phyloP scores from a whole-genome alignment of 192 early-diverging fungal genomes.

The Coemansia aciculifera region DNA sequence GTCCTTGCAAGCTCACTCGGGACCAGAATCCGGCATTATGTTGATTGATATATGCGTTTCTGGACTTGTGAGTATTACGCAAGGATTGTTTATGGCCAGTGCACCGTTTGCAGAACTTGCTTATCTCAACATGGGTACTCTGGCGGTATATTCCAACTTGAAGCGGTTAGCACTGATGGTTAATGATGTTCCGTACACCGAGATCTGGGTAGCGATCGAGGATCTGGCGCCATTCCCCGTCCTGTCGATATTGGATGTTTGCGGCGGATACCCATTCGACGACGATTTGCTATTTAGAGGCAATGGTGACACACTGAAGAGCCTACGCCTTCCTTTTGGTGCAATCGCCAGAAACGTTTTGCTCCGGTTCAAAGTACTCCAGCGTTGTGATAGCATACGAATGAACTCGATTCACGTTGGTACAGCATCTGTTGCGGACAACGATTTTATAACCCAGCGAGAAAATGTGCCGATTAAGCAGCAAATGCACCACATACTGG shows the following conservation, averaged over 20 bases:
- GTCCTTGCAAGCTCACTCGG: not conserved
- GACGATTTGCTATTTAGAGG: constrained; percentile 1
- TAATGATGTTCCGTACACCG: not conserved
- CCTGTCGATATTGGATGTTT: not conserved
- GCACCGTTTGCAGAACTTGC: not conserved
- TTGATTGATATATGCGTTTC: not conserved
- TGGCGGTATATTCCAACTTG: not conserved
- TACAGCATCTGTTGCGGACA: not conserved
- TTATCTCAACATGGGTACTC: not conserved
- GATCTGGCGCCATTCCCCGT: not conserved
- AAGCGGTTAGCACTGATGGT: not conserved
- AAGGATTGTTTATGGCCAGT: not conserved
- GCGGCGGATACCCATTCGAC: not conserved
- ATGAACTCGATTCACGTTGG: not conserved
- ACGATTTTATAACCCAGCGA: not conserved
- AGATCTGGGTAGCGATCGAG: not conserved
- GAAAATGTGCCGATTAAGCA: not conserved
- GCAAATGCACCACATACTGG: not conserved
- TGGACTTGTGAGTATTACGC: not conserved
- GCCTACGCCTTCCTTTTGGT: not conserved
- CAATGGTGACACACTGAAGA: not conserved
- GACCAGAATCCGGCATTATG: not conserved
- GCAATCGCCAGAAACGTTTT: not conserved
- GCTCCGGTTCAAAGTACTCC: not conserved
- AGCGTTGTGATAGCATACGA: not conserved